Conservation (phyloP, 2,329 filamentous ascomycete genomes). For the Thelonectria discophora region DNA sequence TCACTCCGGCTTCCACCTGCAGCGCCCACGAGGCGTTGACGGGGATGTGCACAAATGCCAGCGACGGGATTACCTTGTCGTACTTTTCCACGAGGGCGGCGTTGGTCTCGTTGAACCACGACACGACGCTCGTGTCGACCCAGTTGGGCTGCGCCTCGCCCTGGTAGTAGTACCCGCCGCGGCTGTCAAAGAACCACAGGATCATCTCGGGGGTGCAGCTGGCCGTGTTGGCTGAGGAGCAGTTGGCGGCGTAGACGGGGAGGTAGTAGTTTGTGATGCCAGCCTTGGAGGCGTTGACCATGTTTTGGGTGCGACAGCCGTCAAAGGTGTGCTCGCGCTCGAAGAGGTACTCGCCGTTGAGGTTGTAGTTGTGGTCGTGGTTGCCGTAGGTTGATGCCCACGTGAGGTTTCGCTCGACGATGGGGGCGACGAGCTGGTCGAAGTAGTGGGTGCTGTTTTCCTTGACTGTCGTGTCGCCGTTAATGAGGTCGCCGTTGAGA, state of each 20-base stretch:
- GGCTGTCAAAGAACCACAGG: constrained; percentile 75
- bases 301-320: constrained; percentile 35
- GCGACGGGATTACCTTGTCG: constrained; percentile 50
- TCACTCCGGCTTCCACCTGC: constrained; percentile 43
- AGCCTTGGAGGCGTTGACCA: constrained; percentile 30
- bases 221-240: constrained; percentile 22
- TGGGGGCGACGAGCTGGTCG: constrained; percentile 64
- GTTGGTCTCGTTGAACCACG: constrained; percentile 55
- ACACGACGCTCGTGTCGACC: constrained; percentile 54
- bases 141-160: constrained; percentile 49
- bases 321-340: constrained; percentile 38
- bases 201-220: constrained; percentile 53
- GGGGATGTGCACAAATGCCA: constrained; percentile 61
- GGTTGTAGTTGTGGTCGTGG: constrained; percentile 68
- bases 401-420: constrained; percentile 61
- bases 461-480: constrained; percentile 66
- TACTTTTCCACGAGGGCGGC: constrained; percentile 41
- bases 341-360: constrained; percentile 31
- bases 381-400: constrained; percentile 77
- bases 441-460: constrained; percentile 63
- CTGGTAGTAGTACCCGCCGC: constrained; percentile 63
- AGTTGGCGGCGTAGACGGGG: constrained; percentile 49
- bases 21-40: constrained; percentile 42
- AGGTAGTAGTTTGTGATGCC: constrained; percentile 57
- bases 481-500: constrained; percentile 74